Evolutionary conservation across 1,284 basidiomycete genomes (phyloP), one percentile per base, ranked within the genome.

Genomic region (Tylopilus sp.): DNA sequence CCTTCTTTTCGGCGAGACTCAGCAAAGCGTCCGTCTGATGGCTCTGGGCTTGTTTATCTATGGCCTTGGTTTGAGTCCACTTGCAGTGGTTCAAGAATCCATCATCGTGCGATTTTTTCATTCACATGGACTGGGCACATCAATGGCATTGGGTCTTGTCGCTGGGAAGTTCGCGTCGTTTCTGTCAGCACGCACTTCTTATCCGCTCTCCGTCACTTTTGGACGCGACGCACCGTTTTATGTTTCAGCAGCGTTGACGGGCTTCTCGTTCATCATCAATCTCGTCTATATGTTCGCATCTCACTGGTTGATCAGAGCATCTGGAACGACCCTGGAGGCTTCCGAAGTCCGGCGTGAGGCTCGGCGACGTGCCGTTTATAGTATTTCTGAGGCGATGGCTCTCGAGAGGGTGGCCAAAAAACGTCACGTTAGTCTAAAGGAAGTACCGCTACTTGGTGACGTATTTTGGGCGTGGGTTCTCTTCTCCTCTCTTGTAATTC

Each of bases 31-130:
- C 22, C 78, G 80, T 14, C 53, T 84, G 31, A 90, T 90, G 87
- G 76, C 81, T 3, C 64, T 86, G 26, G 88, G 87, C 3, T 76
- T 90, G 62, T 90, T 90, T 61, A 71, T 90, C 40, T 90, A 89
- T 61, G 90, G 90, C n/a, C 74, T 91, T 15, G 90, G 88, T 5
- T 76, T 88, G 48, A 86, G 84, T 60, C 90, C 90, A 1, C 75
- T 92, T 11, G 83, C 88, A 5, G 88, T 89, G 8, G 81, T 86
- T 7, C 87, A 88, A 69, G 86, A 89, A 67, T 86, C 85, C 5
- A 89, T 89, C 60, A 87, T 92, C 48, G 86, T 90, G 44, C 85
- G 86, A 20, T 89, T 90, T 72, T 90, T 90, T 73, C 84, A 81
- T 57, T 81, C 83, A 0, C 85, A 85, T 64, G 87, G 88, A n/a